Evolutionary conservation across 2,329 filamentous ascomycete species (phyloP), one percentile per base, ranked within the genome.

Genomic region (Fusarium sp.): DNA sequence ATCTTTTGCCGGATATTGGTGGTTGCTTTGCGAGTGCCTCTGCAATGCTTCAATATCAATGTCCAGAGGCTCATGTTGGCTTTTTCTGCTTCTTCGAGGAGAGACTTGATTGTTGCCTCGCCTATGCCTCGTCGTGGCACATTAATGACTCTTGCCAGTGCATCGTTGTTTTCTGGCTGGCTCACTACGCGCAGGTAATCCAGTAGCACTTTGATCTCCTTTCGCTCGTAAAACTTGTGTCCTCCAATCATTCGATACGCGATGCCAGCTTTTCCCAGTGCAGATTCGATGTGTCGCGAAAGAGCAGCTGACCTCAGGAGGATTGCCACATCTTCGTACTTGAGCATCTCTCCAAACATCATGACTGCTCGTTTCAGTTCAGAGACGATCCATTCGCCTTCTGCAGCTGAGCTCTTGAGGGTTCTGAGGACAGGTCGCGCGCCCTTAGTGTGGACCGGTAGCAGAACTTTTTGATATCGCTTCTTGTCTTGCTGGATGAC

Each of bases 211-310:
- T 97, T 97, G 79, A 98, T 93, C 81, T 99, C 96, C 4, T 91
- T 89, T 61, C 97, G 91, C 76, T 99, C 97, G 79, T 97, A 98
- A 81, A 99, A 99, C 68, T 94, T 93, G 71, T 91, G 90, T 2
- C 97, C 96, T 40, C 90, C 96, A 61, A 98, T 92, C 95, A 98
- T 98, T 59, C 91, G 91, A 82, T 98, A 99, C 1, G 95, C 89
- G 45, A 98, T 91, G 1, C 95, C 95, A 13, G 91, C 90, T 78
- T 93, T 94, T 16, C 93, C 94, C 45, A 98, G 86, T 4, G 93
- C 92, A 25, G 91, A 89, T 83, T 99, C 96, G 42, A 98, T 93
- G n/a, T 94, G 91, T 25, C 95, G 88, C 0, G 96, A 98, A 9
- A 98, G 86, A 1, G 91, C 87, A 1, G 95, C 94, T 2, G 95